These are phyloP conservation scores for Russula ochroleuca DNA, from an alignment of 768 basidiomycete genomes.

Conservation along the genomic window DNA sequence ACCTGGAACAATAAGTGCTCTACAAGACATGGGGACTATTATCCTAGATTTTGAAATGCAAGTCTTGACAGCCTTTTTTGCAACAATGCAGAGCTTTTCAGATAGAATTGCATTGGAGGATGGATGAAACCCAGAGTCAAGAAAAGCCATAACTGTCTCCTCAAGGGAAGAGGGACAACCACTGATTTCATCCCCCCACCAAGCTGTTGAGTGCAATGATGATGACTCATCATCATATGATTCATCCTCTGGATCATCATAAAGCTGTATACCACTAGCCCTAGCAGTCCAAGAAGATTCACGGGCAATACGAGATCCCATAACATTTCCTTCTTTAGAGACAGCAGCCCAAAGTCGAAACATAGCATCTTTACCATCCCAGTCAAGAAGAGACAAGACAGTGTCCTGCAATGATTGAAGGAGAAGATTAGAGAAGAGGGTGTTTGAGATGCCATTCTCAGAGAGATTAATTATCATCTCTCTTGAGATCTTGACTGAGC, in stretches of 20 bases:
- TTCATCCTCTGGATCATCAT: constrained; percentile 28
- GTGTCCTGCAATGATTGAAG: constrained; percentile 29
- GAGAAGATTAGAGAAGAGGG: constrained; percentile 37
- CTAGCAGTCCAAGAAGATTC: constrained; percentile 31
- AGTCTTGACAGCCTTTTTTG: constrained; percentile 42
- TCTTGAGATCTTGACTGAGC: constrained; percentile 45
- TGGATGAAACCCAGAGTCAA: constrained; percentile 60
- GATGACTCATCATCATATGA: constrained; percentile 20
- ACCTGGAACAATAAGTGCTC: constrained; percentile 62
- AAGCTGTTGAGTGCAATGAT: constrained; percentile 49
- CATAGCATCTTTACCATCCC: constrained; percentile 27
- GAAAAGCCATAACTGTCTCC: constrained; percentile 53
- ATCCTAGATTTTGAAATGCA: constrained; percentile 45
- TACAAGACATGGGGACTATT: constrained; percentile 52
- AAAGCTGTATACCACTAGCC: constrained; percentile 28
- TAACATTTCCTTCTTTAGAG: constrained; percentile 28
- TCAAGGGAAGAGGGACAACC: constrained; percentile 57
- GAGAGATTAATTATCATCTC: constrained; percentile 62
- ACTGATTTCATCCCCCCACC: constrained; percentile 65
- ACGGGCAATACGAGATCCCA: constrained; percentile 30
- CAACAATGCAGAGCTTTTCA: constrained; percentile 50
- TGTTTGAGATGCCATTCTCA: constrained; percentile 54
- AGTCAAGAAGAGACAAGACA: constrained; percentile 30
- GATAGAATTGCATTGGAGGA: constrained; percentile 45
- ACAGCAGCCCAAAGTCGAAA: constrained; percentile 30